Base-by-base conservation (phyloP, 331 rosid genomes). In the Telfairia occidentalis region DNA sequence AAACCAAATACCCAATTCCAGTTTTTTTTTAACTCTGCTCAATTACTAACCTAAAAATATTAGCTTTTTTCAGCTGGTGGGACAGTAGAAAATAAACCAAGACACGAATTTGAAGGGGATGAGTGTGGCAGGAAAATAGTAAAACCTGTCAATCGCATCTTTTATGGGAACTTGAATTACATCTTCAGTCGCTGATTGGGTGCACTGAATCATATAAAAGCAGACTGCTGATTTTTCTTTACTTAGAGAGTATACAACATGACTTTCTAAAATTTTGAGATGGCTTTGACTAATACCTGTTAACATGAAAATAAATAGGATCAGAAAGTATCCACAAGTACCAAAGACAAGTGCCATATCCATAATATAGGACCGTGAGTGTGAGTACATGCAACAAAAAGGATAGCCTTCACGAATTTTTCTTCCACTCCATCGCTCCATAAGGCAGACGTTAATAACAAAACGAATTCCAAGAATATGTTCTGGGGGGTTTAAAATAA, bases 161-260 rank as follows among this genome's bases (percentile, higher is more conserved):
- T 84, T 82, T 66, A 90, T 69, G 24, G 97, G 90, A 80, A 86
- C 65, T 78, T 37, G 77, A 84, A 76, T 11, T 54, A 74, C 81
- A 37, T 71, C 82, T 67, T 78, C 84, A 37, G 70, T 46, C 74
- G 74, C 64, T 5, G 78, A 57, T 76, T 53, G 52, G 77, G 83
- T 71, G 83, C 89, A 90, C 74, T 78, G 90, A 82, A 90, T 89
- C 52, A 90, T 85, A 75, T 79, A 90, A 80, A 90, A 89, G 77
- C 79, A 83, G 81, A 85, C 79, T 46, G 89, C 86, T 73, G 80
- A 73, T 90, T 86, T 92, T 76, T 82, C 90, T 84, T 84, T 89
- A 85, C 84, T 81, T 40, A 79, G 78, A 75, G 96, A 90, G 83
- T 87, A 90, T 71, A 87, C 83, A 59, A 83, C 83, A 70, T 81